phyloP scores from a whole-genome alignment of 2,329 filamentous ascomycete species.

The Falciphora oryzae region DNA sequence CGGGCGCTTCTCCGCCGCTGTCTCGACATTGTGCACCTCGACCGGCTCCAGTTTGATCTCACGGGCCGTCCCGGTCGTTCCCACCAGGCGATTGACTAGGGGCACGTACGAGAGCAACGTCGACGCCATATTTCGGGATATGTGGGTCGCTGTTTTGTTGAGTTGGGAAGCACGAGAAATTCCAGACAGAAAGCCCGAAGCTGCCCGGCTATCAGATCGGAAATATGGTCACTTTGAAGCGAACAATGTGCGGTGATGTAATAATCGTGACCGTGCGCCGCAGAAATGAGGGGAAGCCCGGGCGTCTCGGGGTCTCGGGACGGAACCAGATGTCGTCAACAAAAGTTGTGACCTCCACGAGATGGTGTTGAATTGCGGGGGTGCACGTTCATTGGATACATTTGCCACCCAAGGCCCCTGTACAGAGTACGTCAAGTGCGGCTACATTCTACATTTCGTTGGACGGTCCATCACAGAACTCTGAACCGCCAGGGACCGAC shows the following conservation, averaged over 20 bases:
- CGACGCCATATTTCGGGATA: conserved; percentile 15
- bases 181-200: too few relatives aligned
- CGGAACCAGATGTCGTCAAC: too few relatives aligned
- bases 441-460: too few relatives aligned
- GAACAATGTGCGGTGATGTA: not conserved
- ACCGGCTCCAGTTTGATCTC: conserved; percentile 59
- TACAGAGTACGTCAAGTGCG: too few relatives aligned
- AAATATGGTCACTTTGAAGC: not conserved
- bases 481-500: too few relatives aligned
- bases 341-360: too few relatives aligned
- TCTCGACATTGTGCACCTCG: conserved; percentile 73
- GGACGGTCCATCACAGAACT: too few relatives aligned
- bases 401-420: too few relatives aligned
- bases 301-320: not conserved
- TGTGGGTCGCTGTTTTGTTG: not conserved
- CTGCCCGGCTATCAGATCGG: not conserved
- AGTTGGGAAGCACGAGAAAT: too few relatives aligned
- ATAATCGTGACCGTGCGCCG: not conserved
- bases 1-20: conserved; percentile 68
- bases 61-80: conserved; percentile 20
- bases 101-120: conserved; percentile 24
- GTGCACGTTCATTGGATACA: too few relatives aligned
- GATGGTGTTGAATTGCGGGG: too few relatives aligned
- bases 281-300: not conserved
- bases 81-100: conserved; percentile 23